Evolutionary conservation across 257 asterid species (phyloP).

Genomic region (Leptodermis oblonga): DNA sequence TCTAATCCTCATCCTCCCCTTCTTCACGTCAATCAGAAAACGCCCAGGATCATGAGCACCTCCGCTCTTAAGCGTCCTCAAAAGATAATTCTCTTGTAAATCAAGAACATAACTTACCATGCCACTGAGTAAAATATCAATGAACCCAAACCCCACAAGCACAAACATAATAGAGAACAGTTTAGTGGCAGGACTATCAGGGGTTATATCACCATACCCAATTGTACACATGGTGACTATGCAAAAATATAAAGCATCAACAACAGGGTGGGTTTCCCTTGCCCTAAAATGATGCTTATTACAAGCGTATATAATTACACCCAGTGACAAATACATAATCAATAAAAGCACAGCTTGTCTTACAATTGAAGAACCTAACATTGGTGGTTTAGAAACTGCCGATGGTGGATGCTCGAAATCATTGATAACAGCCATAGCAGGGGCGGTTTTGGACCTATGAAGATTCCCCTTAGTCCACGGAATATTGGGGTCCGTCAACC

Average conservation of each 20-base stretch:
- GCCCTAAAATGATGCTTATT: constrained; percentile 57
- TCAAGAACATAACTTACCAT: constrained; percentile 93
- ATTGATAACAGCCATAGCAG: constrained; percentile 77
- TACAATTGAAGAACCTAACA: constrained; percentile 46
- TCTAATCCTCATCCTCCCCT: constrained; percentile 95
- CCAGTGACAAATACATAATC: constrained; percentile 65
- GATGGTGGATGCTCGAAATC: constrained; percentile 43
- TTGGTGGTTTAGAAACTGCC: constrained; percentile 45
- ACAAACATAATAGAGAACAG: constrained; percentile 78
- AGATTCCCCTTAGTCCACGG: constrained; percentile 48
- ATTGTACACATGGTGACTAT: constrained; percentile 98
- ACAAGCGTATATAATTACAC: constrained; percentile 64
- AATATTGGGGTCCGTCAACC: constrained; percentile 63
- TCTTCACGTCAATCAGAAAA: constrained; percentile 79
- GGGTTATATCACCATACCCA: constrained; percentile 96
- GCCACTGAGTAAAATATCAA: constrained; percentile 78
- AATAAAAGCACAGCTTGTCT: constrained; percentile 65
- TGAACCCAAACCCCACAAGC: constrained; percentile 89
- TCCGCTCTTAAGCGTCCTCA: constrained; percentile 57
- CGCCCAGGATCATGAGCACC: constrained; percentile 55
- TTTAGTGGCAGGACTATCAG: constrained; percentile 58
- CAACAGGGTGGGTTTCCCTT: constrained; percentile 69
- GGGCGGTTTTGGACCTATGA: constrained; percentile 84
- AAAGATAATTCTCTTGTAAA: constrained; percentile 78
- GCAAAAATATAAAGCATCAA: constrained; percentile 91